A percentile compares a stretch with the other conserved stretches of the same genome.
Evolutionary conservation across 31 red algal species (phyloP).

Genomic region (Pterothamnion heteromorphum): DNA sequence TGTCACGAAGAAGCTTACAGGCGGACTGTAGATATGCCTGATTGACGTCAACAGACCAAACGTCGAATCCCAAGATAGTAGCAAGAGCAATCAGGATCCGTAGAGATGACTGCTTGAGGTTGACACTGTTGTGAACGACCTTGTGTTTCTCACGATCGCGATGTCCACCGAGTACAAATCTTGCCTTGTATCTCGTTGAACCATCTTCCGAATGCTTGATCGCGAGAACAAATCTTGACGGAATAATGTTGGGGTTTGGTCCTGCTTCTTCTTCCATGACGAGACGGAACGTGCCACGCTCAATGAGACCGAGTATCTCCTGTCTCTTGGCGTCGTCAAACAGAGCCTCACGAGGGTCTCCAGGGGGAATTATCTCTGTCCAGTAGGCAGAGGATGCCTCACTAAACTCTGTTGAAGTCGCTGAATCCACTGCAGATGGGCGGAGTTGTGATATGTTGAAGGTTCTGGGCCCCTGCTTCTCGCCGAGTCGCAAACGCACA

Average conservation of each 20-base stretch:
- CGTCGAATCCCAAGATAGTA: not conserved
- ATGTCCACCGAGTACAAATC: not conserved
- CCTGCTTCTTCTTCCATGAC: constrained; percentile 1
- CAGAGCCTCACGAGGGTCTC: not conserved
- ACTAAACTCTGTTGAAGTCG: not conserved
- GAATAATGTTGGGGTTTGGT: constrained; percentile 3
- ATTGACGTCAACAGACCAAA: constrained; percentile 10
- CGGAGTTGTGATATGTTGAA: constrained; percentile 24
- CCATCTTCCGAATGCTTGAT: not conserved
- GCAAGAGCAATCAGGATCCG: not conserved
- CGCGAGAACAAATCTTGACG: not conserved
- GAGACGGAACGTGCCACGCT: not conserved
- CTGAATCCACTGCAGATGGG: not conserved
- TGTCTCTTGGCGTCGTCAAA: not conserved
- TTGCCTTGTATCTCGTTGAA: not conserved
- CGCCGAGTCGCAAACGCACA: not conserved
- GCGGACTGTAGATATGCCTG: constrained; percentile 26
- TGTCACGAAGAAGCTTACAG: not conserved
- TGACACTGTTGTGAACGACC: not conserved
- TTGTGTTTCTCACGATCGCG: constrained; percentile 16
- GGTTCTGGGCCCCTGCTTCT: not conserved
- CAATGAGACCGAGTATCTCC: not conserved
- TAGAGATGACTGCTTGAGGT: not conserved
- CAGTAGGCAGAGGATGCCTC: not conserved
- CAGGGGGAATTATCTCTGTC: not conserved